These are phyloP conservation scores for Cyberlindnera bimundalis DNA, from an alignment of 805 yeast species.

Conservation along the genomic window DNA sequence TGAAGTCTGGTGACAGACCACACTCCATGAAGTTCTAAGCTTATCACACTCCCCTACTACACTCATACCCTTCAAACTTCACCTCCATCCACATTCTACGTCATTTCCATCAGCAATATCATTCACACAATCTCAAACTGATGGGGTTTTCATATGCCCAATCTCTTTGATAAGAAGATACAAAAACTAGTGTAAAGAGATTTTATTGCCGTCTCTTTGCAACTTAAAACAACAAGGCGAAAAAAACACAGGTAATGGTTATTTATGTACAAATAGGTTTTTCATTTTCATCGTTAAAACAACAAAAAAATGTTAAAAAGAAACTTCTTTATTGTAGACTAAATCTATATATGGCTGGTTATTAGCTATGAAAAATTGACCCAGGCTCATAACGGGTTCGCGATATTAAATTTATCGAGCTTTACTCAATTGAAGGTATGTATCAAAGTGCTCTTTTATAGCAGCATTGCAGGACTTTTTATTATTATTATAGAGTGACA, in stretches of 20 bases:
- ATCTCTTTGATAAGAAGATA: neutral
- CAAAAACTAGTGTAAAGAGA: neutral
- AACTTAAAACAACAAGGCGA: neutral
- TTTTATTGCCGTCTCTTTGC: constrained; percentile 2
- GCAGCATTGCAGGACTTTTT: too few species aligned
- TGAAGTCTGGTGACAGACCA: constrained; percentile 98
- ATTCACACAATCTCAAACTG: neutral
- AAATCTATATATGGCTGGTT: too few species aligned
- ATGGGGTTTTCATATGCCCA: too few species aligned
- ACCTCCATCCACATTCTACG: constrained; percentile 1
- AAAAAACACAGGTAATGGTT: constrained; percentile 19
- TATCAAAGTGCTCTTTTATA: too few species aligned
- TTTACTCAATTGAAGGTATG: too few species aligned
- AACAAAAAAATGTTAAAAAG: constrained; percentile 21
- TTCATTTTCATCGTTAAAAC: constrained; percentile 19
- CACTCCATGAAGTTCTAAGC: constrained; percentile 94
- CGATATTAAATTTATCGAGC: too few species aligned
- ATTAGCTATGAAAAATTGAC: too few species aligned
- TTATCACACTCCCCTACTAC: too few species aligned
- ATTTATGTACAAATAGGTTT: constrained; percentile 24
- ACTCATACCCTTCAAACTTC: neutral
- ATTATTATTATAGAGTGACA: too few species aligned
- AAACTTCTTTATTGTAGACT: constrained; percentile 1
- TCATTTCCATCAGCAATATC: neutral
- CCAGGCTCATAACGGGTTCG: too few species aligned